Percentiles rank a stretch among this genome's conserved stretches.
Conservation (phyloP, 2,329 filamentous ascomycete species). For the Arthrobotrys sphaeroides region DNA sequence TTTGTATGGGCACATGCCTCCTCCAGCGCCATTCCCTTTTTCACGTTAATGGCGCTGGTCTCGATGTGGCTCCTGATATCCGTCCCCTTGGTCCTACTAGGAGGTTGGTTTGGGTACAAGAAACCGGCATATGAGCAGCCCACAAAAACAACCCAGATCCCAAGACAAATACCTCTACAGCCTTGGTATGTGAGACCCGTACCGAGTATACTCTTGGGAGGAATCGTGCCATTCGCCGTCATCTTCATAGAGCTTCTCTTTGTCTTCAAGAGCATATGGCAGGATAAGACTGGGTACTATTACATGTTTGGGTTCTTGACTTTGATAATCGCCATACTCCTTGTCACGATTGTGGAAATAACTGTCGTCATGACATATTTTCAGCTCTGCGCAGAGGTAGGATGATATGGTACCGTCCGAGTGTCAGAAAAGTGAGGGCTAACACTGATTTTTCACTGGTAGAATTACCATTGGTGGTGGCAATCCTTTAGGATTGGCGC, state of each 20-base stretch:
- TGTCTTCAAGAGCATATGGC: constrained; percentile 86
- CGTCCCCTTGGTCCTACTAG: constrained; percentile 82
- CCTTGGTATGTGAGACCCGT: constrained; percentile 76
- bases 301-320: constrained; percentile 89
- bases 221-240: constrained; percentile 83
- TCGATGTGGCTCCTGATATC: constrained; percentile 86
- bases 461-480: constrained; percentile 94
- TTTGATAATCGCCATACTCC: constrained; percentile 75
- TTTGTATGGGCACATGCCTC: constrained; percentile 92
- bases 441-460: background rate
- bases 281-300: constrained; percentile 90
- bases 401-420: constrained; percentile 39
- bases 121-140: constrained; percentile 80
- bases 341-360: constrained; percentile 81
- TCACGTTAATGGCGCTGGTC: constrained; percentile 76
- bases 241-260: constrained; percentile 88
- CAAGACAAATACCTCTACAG: constrained; percentile 78
- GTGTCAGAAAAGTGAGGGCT: background rate
- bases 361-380: constrained; percentile 85
- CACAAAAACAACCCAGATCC: constrained; percentile 76
- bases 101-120: constrained; percentile 79
- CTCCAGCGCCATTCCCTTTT: constrained; percentile 84
- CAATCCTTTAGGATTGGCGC: constrained; percentile 83
- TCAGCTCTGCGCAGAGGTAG: constrained; percentile 78
- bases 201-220: constrained; percentile 75